phyloP scores from a whole-genome alignment of 371 early-diverging fungal species.

The Apophysomyces ossiformis region DNA sequence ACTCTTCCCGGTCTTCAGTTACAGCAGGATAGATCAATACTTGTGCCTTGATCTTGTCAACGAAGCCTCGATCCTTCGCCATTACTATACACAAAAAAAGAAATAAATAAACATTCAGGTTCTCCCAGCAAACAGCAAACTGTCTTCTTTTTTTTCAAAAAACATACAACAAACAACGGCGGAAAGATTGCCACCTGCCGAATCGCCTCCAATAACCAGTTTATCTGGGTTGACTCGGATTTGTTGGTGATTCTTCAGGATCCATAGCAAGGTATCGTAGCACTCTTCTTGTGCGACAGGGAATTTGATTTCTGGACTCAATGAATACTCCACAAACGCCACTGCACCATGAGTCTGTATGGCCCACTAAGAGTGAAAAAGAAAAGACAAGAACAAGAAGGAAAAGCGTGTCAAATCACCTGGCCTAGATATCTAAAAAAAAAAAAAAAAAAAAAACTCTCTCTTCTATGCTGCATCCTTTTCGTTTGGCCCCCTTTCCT shows the following conservation, averaged over 20 bases:
- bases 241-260: conserved; percentile 21
- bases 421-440: not conserved
- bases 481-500: too few species aligned
- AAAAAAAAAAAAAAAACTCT: not conserved
- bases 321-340: conserved; percentile 30
- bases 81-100: conserved; percentile 12
- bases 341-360: conserved; percentile 19
- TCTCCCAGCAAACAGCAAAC: too few species aligned
- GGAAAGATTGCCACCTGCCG: conserved; percentile 41
- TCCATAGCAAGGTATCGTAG: conserved; percentile 35
- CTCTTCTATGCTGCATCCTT: not conserved
- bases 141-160: not conserved
- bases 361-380: conserved; percentile 12
- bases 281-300: conserved; percentile 39
- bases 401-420: too few species aligned
- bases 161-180: conserved; percentile 21
- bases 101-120: not conserved
- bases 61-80: conserved; percentile 20
- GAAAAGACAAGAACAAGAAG: too few species aligned
- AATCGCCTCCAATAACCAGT: conserved; percentile 37
- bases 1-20: not conserved
- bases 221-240: conserved; percentile 24
- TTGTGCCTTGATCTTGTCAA: conserved; percentile 16
- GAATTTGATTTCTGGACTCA: conserved; percentile 35
- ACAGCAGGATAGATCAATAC: conserved; percentile 21